phyloP scores from a whole-genome alignment of 1,139 yeast genomes.

The Pneumocystis sp. region DNA sequence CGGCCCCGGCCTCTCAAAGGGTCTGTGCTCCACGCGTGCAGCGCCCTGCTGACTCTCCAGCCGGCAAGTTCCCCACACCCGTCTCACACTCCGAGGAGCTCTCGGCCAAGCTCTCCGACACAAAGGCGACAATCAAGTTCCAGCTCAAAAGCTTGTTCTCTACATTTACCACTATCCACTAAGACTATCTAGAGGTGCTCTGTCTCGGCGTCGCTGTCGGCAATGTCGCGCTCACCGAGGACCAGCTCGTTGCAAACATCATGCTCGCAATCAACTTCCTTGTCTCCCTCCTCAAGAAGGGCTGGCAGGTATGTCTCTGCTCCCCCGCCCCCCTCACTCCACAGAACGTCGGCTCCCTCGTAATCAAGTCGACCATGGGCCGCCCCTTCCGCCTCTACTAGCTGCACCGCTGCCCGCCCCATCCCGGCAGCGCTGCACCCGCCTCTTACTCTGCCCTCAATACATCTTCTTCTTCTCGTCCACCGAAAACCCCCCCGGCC shows the following conservation, averaged over 20 bases:
- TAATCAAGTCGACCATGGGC: constrained; percentile 99
- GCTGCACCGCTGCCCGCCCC: too few species aligned
- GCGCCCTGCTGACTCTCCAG: constrained; percentile 28
- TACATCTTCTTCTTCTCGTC: constrained; percentile 87
- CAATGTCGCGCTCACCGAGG: constrained; percentile 98
- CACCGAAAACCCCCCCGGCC: constrained; percentile 87
- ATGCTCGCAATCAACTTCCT: constrained; percentile 98
- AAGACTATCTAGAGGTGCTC: constrained; percentile 31
- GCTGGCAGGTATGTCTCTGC: background rate
- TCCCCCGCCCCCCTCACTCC: too few species aligned
- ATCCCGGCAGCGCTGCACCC: too few species aligned
- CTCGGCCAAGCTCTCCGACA: constrained; percentile 90
- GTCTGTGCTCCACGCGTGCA: background rate
- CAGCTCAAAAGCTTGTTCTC: constrained; percentile 84
- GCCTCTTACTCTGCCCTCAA: too few species aligned
- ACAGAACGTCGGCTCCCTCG: constrained; percentile 99
- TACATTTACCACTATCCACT: constrained; percentile 30
- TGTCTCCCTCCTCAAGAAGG: constrained; percentile 98
- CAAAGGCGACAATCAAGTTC: constrained; percentile 99
- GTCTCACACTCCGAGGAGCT: constrained; percentile 98
- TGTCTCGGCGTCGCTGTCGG: constrained; percentile 95
- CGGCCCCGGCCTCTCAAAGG: constrained; percentile 99
- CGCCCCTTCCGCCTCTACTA: constrained; percentile 99
- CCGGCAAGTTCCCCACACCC: constrained; percentile 99
- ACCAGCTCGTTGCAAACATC: constrained; percentile 90